Evolutionary conservation across 306 rosid genomes (phyloP).

Genomic region (Ochetophila trinervis): DNA sequence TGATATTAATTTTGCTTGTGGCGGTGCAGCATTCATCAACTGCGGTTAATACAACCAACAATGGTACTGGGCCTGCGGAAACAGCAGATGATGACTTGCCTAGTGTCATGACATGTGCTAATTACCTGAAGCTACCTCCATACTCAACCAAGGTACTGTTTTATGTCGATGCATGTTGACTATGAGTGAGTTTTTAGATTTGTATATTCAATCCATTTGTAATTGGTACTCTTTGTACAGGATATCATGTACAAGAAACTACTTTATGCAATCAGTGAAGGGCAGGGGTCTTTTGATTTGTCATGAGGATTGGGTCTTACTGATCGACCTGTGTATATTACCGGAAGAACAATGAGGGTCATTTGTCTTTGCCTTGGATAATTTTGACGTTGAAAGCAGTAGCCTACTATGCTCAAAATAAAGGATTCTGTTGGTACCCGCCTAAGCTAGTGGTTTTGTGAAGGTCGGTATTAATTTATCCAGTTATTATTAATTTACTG

Average conservation of each 20-base stretch:
- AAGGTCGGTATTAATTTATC: conserved; percentile 42
- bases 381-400: conserved; percentile 51
- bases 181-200: background rate
- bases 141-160: conserved; percentile 85
- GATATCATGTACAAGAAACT: conserved; percentile 95
- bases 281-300: conserved; percentile 98
- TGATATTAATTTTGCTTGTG: conserved; percentile 7
- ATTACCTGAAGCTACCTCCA: conserved; percentile 98
- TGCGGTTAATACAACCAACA: conserved; percentile 53
- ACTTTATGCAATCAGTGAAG: conserved; percentile 93
- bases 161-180: background rate
- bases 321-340: conserved; percentile 49
- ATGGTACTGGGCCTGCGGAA: conserved; percentile 76
- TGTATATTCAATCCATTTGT: background rate
- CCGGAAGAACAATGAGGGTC: conserved; percentile 40
- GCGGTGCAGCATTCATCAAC: conserved; percentile 73
- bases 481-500: background rate
- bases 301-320: conserved; percentile 71
- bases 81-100: conserved; percentile 95
- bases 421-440: conserved; percentile 42
- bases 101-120: conserved; percentile 99
- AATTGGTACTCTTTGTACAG: conserved; percentile 39
- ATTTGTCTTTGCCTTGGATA: conserved; percentile 36
- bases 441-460: conserved; percentile 32
- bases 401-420: conserved; percentile 42